A percentile compares a stretch with the other conserved stretches of the same genome.
Evolutionary conservation across 2,329 filamentous ascomycete species (phyloP).

Genomic region (Alternaria angustiovoidea): DNA sequence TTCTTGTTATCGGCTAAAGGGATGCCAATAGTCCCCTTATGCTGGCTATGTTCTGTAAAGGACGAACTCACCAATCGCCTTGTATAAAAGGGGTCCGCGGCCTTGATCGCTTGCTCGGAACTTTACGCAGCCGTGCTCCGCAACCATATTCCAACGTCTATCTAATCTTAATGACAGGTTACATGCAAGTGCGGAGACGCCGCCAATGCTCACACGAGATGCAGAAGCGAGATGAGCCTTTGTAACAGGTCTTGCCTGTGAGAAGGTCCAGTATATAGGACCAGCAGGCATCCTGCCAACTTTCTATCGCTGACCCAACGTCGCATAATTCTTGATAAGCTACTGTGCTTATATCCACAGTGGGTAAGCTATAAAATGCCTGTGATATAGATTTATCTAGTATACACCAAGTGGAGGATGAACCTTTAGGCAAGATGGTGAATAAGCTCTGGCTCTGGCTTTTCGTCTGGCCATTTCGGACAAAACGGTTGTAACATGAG

Average conservation of each 20-base stretch:
- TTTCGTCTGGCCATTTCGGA: background rate
- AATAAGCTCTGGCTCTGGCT: background rate
- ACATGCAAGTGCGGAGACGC: slow-evolving; percentile 8
- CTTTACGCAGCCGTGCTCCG: slow-evolving; percentile 1
- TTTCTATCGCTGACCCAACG: slow-evolving; percentile 10
- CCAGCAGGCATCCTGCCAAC: slow-evolving; percentile 30
- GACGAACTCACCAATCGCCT: slow-evolving; percentile 15
- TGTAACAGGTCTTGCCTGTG: background rate
- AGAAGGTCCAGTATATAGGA: background rate
- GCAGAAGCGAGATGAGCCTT: slow-evolving; percentile 14
- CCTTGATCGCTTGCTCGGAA: slow-evolving; percentile 15
- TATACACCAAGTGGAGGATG: background rate
- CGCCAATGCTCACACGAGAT: background rate
- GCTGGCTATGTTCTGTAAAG: background rate
- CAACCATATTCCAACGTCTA: slow-evolving; percentile 8
- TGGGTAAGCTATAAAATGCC: background rate
- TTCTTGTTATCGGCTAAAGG: slow-evolving; percentile 16
- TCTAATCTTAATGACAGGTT: slow-evolving; percentile 5
- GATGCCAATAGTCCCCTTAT: slow-evolving; percentile 5
- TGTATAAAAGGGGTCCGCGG: slow-evolving; percentile 11
- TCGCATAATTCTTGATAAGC: background rate
- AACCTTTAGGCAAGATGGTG: background rate
- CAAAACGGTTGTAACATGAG: background rate
- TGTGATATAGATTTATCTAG: background rate
- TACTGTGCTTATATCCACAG: background rate